phyloP scores from a whole-genome alignment of 2,329 filamentous ascomycete species.

The Scytalidium sp. region DNA sequence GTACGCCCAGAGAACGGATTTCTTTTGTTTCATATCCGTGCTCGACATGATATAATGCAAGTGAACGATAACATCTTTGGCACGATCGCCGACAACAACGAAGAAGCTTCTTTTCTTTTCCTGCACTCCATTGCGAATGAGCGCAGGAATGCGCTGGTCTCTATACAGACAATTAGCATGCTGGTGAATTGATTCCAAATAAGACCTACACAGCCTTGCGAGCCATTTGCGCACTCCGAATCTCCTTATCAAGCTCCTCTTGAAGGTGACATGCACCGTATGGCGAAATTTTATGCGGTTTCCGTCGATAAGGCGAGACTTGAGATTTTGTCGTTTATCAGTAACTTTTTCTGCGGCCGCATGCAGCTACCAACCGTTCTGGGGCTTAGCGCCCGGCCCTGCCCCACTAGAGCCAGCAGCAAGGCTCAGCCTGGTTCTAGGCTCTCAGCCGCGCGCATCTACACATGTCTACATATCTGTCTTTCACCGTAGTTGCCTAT shows the following conservation, averaged over 20 bases:
- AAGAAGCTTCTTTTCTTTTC: constrained; percentile 99
- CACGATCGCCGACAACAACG: constrained; percentile 88
- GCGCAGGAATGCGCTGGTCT: constrained; percentile 84
- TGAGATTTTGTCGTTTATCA: not conserved
- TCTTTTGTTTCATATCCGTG: constrained; percentile 89
- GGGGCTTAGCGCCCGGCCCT: not conserved
- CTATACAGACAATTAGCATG: constrained; percentile 38
- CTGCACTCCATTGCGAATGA: constrained; percentile 87
- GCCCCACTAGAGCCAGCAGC: not conserved
- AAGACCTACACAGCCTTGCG: constrained; percentile 27
- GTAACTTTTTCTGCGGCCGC: not conserved
- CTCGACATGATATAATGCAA: constrained; percentile 90
- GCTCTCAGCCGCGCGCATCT: not conserved
- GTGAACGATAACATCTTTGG: constrained; percentile 96
- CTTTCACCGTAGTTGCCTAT: too few species aligned
- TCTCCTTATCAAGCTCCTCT: constrained; percentile 9
- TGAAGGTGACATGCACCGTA: constrained; percentile 14
- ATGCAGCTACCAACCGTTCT: not conserved
- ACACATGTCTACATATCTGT: too few species aligned
- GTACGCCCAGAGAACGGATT: constrained; percentile 97
- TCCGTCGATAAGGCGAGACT: not conserved
- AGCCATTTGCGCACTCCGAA: constrained; percentile 18
- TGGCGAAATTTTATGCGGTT: not conserved
- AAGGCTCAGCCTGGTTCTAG: too few species aligned
- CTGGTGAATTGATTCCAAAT: not conserved